Evolutionary conservation across 148 eudicot genomes (phyloP), one percentile per base, ranked within the genome.

Genomic region (Diospyros kaki): DNA sequence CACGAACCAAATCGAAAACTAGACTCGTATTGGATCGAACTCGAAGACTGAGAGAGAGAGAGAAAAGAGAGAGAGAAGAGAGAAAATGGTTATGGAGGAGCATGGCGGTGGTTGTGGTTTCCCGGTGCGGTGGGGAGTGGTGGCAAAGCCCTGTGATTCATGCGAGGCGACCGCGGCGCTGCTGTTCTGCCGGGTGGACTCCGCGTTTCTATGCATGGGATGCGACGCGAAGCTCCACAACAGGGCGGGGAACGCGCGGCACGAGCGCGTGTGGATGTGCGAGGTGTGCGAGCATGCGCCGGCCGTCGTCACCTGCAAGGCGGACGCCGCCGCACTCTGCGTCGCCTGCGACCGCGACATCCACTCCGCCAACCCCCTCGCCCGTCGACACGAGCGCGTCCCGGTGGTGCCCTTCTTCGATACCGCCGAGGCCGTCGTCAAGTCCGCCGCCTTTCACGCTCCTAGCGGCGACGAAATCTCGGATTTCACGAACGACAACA

Each of bases 281-380:
- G 93, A 87, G 56, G 93, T 87, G 0, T 89, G 93, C 58, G 93
- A 89, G 75, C 86, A 85, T 0, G 84, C 90, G 0, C 93, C 93
- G 0, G 93, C 90, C 13, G 51, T 55, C 13, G 84, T 89, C 70
- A 83, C 90, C 3, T 89, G 93, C 75, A 89, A 89, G 66, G 93
- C 90, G 0, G 93, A 89, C 75, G 93, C 90, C 2, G 90, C 93
- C 0, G 81, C 85, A 15, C 86, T 89, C 46, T 89, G 93, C 67
- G 63, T 84, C 14, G 62, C 85, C 14, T 89, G 93, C 66, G 93
- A 87, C 83, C 86, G 81, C 1, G 93, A 89, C 52, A 84, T 89
- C 64, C 93, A 89, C 82, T 81, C 93, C 0, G 93, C 90, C 2
- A 87, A 89, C 75, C 93, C 90, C 2, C 81, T 89, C 1, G 81